Conservation (phyloP, 2,329 filamentous ascomycete species). For the Neophaeococcomyces mojaviensis region DNA sequence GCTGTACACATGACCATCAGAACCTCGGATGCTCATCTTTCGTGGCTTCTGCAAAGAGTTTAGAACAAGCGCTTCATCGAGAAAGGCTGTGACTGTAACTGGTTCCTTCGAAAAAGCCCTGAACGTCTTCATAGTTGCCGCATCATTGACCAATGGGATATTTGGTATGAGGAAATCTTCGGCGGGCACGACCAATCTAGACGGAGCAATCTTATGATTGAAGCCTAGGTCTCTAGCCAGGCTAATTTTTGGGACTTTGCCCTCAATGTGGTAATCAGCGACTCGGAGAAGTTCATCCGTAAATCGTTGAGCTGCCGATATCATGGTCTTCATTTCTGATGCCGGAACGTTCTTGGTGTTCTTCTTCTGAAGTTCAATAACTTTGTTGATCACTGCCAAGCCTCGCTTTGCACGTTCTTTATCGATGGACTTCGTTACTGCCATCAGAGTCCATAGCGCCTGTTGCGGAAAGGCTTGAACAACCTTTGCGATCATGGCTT, state of each 20-base stretch:
- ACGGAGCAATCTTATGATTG: slow-evolving; percentile 74
- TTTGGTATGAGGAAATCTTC: slow-evolving; percentile 77
- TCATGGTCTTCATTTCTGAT: slow-evolving; percentile 60
- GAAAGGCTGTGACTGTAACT: slow-evolving; percentile 70
- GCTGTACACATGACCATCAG: slow-evolving; percentile 80
- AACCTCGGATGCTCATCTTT: slow-evolving; percentile 79
- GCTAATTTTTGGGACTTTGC: slow-evolving; percentile 64
- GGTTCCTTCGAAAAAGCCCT: slow-evolving; percentile 81
- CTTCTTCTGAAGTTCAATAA: slow-evolving; percentile 39
- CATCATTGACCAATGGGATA: slow-evolving; percentile 64
- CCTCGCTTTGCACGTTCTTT: slow-evolving; percentile 58
- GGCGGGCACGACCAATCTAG: slow-evolving; percentile 78
- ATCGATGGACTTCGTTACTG: slow-evolving; percentile 74
- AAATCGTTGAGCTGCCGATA: slow-evolving; percentile 72
- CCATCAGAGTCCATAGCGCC: slow-evolving; percentile 82
- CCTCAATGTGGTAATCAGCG: slow-evolving; percentile 70
- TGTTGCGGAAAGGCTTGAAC: slow-evolving; percentile 81
- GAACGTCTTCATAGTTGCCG: slow-evolving; percentile 60
- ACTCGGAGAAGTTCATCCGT: slow-evolving; percentile 73
- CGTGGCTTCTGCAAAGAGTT: slow-evolving; percentile 88
- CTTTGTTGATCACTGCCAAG: slow-evolving; percentile 31
- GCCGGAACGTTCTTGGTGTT: slow-evolving; percentile 32
- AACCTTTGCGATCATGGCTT: slow-evolving; percentile 77
- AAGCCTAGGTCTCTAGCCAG: slow-evolving; percentile 73
- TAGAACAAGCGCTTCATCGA: slow-evolving; percentile 82